These are phyloP conservation scores for Leccinum fallax DNA, from an alignment of 1,284 basidiomycete species.

Conservation along the genomic window DNA sequence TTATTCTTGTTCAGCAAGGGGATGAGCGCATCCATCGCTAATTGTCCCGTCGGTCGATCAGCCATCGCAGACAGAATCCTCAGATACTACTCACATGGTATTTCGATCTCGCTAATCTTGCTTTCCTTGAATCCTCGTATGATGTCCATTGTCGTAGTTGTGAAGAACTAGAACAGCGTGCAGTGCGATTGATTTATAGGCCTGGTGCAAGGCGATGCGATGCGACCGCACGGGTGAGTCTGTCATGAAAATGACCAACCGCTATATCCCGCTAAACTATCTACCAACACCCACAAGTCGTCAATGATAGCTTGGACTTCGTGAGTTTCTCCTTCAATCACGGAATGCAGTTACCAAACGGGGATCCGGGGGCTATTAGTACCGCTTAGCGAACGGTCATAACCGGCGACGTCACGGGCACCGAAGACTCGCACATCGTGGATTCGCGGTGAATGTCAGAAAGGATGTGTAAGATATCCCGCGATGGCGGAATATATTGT, in stretches of 20 bases:
- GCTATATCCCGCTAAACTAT: background rate
- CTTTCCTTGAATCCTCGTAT: constrained; percentile 38
- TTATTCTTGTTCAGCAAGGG: constrained; percentile 45
- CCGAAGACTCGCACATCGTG: too few relatives aligned
- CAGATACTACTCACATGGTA: constrained; percentile 39
- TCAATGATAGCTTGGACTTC: background rate
- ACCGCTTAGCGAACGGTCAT: too few relatives aligned
- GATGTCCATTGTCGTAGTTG: constrained; percentile 26
- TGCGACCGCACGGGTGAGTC: background rate
- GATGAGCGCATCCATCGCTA: constrained; percentile 48
- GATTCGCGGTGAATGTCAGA: background rate
- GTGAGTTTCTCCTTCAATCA: background rate
- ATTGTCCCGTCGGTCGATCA: constrained; percentile 2
- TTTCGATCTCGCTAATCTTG: constrained; percentile 37
- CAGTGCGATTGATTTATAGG: background rate
- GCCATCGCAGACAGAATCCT: background rate
- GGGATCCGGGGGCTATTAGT: background rate
- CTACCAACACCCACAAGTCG: too few relatives aligned
- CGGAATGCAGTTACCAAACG: background rate
- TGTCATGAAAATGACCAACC: background rate
- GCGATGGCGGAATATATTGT: background rate
- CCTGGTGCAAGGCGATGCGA: background rate
- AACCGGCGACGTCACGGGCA: too few relatives aligned
- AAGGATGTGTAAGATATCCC: background rate
- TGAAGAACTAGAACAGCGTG: background rate